These are phyloP conservation scores for Multifurca ochricompacta DNA, from an alignment of 768 basidiomycete species.

Conservation along the genomic window DNA sequence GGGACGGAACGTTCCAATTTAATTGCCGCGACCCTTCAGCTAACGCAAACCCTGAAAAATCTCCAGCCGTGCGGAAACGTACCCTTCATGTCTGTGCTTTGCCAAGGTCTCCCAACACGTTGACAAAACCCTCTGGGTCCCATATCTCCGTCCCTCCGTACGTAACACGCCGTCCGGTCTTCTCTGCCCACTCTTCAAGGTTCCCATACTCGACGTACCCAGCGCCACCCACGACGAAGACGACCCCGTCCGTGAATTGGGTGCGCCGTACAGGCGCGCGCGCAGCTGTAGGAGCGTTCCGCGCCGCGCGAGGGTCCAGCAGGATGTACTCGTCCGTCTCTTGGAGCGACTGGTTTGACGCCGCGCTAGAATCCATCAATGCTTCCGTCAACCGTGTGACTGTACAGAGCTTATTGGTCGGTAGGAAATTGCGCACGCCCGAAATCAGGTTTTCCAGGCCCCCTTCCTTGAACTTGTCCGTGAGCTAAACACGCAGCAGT, in stretches of 20 bases:
- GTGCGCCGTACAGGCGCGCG: constrained; percentile 42
- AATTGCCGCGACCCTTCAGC: no score
- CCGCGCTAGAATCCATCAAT: constrained; percentile 93
- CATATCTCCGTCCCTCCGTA: constrained; percentile 97
- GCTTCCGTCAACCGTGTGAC: constrained; percentile 92
- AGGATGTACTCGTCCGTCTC: constrained; percentile 46
- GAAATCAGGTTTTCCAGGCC: constrained; percentile 96
- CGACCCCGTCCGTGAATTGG: constrained; percentile 82
- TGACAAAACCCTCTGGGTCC: constrained; percentile 80
- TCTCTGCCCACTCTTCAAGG: constrained; percentile 84
- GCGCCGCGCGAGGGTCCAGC: constrained; percentile 34
- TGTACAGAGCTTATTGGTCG: constrained; percentile 87
- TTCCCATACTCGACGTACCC: constrained; percentile 98
- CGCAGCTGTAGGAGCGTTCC: constrained; percentile 28
- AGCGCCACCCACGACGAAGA: constrained; percentile 95
- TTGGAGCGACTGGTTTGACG: constrained; percentile 77
- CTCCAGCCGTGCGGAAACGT: no score
- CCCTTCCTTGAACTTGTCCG: constrained; percentile 87
- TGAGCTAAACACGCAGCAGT: constrained; percentile 49
- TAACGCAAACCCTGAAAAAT: no score
- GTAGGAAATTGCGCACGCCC: constrained; percentile 96
- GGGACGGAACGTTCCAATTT: no score
- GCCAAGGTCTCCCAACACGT: constrained; percentile 58
- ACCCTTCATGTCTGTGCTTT: constrained; percentile 30
- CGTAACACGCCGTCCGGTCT: constrained; percentile 75